Evolutionary conservation across 805 yeast species (phyloP).

Genomic region (Spathaspora passalidarum): DNA sequence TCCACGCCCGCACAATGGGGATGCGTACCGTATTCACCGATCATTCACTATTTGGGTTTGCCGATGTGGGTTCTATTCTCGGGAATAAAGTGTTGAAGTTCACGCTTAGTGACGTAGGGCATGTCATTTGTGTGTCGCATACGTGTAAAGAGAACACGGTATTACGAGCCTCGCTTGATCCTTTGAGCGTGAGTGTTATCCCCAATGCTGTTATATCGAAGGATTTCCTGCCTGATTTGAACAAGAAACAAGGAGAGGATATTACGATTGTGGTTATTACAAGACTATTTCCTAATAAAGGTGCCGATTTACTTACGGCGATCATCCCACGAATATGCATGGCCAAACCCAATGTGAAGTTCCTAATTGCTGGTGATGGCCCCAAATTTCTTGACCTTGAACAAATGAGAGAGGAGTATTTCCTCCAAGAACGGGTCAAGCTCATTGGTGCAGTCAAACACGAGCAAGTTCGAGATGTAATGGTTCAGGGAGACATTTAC

Average conservation of each 20-base stretch:
- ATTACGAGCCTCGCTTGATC: conserved; percentile 78
- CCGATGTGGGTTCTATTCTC: conserved; percentile 75
- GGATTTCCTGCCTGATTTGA: conserved; percentile 49
- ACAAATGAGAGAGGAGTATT: conserved; percentile 87
- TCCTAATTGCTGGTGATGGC: conserved; percentile 94
- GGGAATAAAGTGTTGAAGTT: conserved; percentile 86
- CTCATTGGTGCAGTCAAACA: conserved; percentile 86
- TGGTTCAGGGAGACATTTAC: conserved; percentile 92
- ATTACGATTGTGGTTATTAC: conserved; percentile 90
- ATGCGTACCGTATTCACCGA: conserved; percentile 89
- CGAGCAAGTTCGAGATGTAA: conserved; percentile 87
- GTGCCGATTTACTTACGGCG: conserved; percentile 84
- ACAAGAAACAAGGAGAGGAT: conserved; percentile 17
- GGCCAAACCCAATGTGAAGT: conserved; percentile 59
- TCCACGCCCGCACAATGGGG: conserved; percentile 95
- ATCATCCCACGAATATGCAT: conserved; percentile 81
- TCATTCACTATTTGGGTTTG: conserved; percentile 93
- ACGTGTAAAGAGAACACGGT: conserved; percentile 97
- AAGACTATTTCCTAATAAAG: conserved; percentile 91
- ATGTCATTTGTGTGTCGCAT: conserved; percentile 94
- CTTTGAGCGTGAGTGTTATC: conserved; percentile 76
- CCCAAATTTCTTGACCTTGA: conserved; percentile 92
- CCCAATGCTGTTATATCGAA: conserved; percentile 92
- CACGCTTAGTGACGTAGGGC: conserved; percentile 81
- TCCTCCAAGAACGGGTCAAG: conserved; percentile 83